Conservation (phyloP, 805 yeast genomes). For the Candida gorgasii region DNA sequence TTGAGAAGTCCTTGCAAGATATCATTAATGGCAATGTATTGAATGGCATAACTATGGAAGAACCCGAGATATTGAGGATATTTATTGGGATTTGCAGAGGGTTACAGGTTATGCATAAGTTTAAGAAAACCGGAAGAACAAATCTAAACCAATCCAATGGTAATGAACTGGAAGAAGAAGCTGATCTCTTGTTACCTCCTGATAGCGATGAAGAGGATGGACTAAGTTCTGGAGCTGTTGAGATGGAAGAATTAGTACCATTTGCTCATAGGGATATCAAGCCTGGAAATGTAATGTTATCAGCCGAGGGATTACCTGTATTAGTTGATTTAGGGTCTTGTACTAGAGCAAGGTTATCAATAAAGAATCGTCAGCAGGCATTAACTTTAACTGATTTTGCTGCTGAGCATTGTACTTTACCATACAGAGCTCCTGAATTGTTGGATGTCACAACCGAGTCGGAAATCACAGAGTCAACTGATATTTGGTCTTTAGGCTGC, state of each 20-base stretch:
- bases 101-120: conserved; percentile 71
- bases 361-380: conserved; percentile 67
- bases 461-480: conserved; percentile 71
- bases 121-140: conserved; percentile 29
- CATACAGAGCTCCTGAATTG: conserved; percentile 89
- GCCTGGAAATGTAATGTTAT: conserved; percentile 85
- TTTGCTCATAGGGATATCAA: conserved; percentile 87
- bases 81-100: conserved; percentile 76
- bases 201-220: conserved; percentile 28
- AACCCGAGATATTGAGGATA: conserved; percentile 60
- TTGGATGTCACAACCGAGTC: conserved; percentile 71
- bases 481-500: conserved; percentile 93
- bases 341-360: conserved; percentile 55
- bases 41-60: conserved; percentile 53
- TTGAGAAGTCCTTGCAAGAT: conserved; percentile 74
- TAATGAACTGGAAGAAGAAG: conserved; percentile 28
- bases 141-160: neutral
- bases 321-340: conserved; percentile 85
- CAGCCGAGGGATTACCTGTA: conserved; percentile 73
- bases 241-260: conserved; percentile 50
- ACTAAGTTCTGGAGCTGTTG: conserved; percentile 41
- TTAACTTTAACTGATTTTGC: conserved; percentile 76
- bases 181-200: conserved; percentile 22
- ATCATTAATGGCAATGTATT: conserved; percentile 65
- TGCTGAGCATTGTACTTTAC: conserved; percentile 80